Evolutionary conservation across 371 early-diverging fungal species (phyloP).

Genomic region (Rhizopus arrhizus): DNA sequence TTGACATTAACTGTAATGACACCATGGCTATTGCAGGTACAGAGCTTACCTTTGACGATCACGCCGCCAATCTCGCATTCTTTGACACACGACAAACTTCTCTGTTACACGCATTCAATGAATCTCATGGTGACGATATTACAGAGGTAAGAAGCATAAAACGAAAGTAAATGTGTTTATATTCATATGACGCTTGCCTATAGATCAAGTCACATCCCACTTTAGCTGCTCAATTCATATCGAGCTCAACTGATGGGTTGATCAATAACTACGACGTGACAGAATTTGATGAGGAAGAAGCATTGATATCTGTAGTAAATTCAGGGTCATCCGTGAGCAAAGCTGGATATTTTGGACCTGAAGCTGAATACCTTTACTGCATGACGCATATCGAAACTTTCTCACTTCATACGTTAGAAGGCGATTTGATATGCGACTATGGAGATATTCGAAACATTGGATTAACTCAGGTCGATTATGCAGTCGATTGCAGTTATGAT

Average conservation of each 20-base stretch:
- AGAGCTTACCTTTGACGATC: slow-evolving; percentile 53
- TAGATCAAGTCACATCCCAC: slow-evolving; percentile 82
- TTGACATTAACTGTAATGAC: slow-evolving; percentile 69
- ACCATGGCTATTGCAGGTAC: slow-evolving; percentile 75
- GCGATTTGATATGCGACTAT: slow-evolving; percentile 68
- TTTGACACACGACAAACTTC: slow-evolving; percentile 63
- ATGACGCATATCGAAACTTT: slow-evolving; percentile 90
- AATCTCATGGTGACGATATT: slow-evolving; percentile 92
- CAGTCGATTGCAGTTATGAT: slow-evolving; percentile 83
- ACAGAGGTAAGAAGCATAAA: slow-evolving; percentile 52
- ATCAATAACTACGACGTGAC: slow-evolving; percentile 73
- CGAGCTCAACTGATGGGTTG: slow-evolving; percentile 78
- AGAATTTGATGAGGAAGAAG: slow-evolving; percentile 87
- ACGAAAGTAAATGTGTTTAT: too few species aligned
- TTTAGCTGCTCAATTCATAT: slow-evolving; percentile 58
- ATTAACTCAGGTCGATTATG: slow-evolving; percentile 73
- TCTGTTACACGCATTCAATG: slow-evolving; percentile 63
- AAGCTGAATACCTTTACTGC: slow-evolving; percentile 81
- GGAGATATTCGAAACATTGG: slow-evolving; percentile 75
- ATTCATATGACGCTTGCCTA: background rate
- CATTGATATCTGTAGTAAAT: slow-evolving; percentile 79
- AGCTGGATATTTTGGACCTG: slow-evolving; percentile 89
- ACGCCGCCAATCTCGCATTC: slow-evolving; percentile 73
- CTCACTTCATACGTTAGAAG: slow-evolving; percentile 60
- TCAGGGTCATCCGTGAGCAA: slow-evolving; percentile 78